Evolutionary conservation across 2,329 filamentous ascomycete genomes (phyloP).

Genomic region (Fusarium pseudograminearum): DNA sequence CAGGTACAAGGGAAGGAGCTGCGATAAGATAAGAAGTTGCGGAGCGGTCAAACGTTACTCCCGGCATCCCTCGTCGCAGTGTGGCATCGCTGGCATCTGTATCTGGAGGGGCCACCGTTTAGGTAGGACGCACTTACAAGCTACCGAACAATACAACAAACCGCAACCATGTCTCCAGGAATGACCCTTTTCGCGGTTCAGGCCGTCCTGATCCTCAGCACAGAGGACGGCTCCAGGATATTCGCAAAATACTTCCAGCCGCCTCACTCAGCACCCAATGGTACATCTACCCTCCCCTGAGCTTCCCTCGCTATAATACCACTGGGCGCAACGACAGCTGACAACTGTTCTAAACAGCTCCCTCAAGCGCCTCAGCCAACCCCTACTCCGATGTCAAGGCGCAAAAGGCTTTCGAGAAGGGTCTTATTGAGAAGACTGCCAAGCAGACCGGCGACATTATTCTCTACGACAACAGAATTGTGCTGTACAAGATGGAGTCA

Average conservation of each 20-base stretch:
- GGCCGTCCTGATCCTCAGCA: constrained; percentile 81
- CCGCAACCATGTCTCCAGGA: constrained; percentile 73
- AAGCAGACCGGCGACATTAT: constrained; percentile 98
- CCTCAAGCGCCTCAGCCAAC: constrained; percentile 68
- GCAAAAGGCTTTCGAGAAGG: constrained; percentile 97
- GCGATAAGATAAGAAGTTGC: constrained; percentile 16
- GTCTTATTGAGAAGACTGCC: constrained; percentile 91
- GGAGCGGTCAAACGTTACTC: constrained; percentile 51
- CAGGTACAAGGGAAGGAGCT: not conserved
- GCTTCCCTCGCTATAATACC: constrained; percentile 30
- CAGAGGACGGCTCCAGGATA: constrained; percentile 90
- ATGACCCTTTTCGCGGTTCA: constrained; percentile 82
- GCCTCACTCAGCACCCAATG: constrained; percentile 64
- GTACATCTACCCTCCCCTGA: constrained; percentile 46
- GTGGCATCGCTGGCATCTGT: constrained; percentile 49
- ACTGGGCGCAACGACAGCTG: constrained; percentile 46
- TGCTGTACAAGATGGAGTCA: constrained; percentile 97
- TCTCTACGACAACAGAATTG: constrained; percentile 94
- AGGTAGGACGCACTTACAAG: constrained; percentile 35
- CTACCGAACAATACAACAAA: constrained; percentile 35
- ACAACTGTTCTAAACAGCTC: constrained; percentile 45
- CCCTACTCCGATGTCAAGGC: constrained; percentile 91
- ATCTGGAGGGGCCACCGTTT: constrained; percentile 49
- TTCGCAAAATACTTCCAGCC: constrained; percentile 91
- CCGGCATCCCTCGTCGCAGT: constrained; percentile 42